Evolutionary conservation across 1,284 basidiomycete genomes (phyloP), one percentile per base, ranked within the genome.

Genomic region (Naganishia sp.): DNA sequence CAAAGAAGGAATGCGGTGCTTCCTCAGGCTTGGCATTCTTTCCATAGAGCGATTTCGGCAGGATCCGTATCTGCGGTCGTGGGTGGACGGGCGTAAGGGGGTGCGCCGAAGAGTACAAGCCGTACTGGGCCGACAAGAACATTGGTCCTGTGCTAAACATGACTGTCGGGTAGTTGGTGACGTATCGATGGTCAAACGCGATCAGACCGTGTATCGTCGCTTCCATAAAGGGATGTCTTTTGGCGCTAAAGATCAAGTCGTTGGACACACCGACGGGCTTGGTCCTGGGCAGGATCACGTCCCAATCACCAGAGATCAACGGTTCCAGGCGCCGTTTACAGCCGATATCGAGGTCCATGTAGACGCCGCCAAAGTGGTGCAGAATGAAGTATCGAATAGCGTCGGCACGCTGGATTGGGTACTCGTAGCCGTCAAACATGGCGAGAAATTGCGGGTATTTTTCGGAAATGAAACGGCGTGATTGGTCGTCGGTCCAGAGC

Each of bases 91-190:
- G 75, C n/a, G 85, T 85, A 31, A 77, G 64, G 21, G 88, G 87
- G 69, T 92, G 88, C 21, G 88, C 84, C 42, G 90, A 83, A 36
- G 88, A 86, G 81, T 89, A 93, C 67, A 91, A 83, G 65, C 90
- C 87, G 78, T 93, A 90, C 79, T 95, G 87, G 23, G 90, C 86
- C 2, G 91, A 91, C 28, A 97, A 80, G 81, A 94, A 92, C 92
- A 94, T 92, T 77, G 92, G 88, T 21, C 77, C 95, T 0, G 96
- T 99, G 56, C 92, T 93, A 82, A 99, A 99, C 95, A 99, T 99
- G 81, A 99, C 95, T 43, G 95, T 99, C 39, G 96, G 95, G 75
- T 99, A 99, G 80, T 97, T 94, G 75, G 93, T 86, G 63, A 96
- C 78, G 86, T 92, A 98, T 64, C 87, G 86, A 79, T 95, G 92